These are phyloP conservation scores for Aureobasidium lini DNA, from an alignment of 2,329 filamentous ascomycete species.

Conservation along the genomic window DNA sequence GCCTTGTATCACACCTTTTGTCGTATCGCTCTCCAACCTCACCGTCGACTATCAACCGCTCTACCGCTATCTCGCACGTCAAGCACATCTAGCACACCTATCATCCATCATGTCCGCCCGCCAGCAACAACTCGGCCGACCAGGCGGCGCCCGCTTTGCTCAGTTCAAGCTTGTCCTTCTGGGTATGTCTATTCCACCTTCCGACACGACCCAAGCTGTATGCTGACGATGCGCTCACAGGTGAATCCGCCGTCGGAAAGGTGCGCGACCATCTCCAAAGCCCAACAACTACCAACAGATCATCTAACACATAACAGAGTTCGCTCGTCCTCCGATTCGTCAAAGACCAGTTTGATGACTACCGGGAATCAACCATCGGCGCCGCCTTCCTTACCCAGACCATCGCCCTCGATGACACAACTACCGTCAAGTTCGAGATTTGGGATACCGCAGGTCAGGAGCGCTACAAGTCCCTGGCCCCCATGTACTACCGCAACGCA, in stretches of 20 bases:
- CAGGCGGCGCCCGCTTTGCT: constrained; percentile 70
- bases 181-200: constrained; percentile 54
- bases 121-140: constrained; percentile 62
- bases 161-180: constrained; percentile 98
- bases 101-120: constrained; percentile 66
- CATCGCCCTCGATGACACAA: constrained; percentile 94
- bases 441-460: constrained; percentile 99
- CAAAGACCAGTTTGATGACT: constrained; percentile 99
- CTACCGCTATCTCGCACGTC: neutral
- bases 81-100: neutral
- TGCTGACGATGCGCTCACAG: constrained; percentile 41
- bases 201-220: neutral
- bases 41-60: neutral
- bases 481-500: constrained; percentile 99
- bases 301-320: constrained; percentile 54
- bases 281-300: neutral
- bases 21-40: neutral
- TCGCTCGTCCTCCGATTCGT: constrained; percentile 97
- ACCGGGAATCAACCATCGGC: constrained; percentile 95
- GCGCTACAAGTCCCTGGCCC: constrained; percentile 95
- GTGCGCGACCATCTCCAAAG: constrained; percentile 17
- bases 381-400: constrained; percentile 98
- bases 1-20: neutral
- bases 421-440: constrained; percentile 99
- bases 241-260: constrained; percentile 97